phyloP scores from a whole-genome alignment of 306 rosid genomes.

The Cercis canadensis region DNA sequence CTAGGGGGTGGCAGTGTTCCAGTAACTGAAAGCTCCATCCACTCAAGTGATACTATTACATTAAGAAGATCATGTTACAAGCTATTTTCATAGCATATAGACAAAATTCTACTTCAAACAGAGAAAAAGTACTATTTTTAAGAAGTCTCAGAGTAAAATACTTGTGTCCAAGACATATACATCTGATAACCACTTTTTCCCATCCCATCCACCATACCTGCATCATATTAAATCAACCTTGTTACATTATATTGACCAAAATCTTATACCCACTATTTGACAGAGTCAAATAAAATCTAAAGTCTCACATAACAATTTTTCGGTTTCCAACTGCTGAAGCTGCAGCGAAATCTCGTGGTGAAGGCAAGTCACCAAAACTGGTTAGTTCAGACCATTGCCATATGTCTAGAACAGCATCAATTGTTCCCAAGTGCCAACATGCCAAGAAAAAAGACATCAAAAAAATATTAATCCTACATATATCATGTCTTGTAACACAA shows the following conservation, averaged over 20 bases:
- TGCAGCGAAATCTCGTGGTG: slow-evolving; percentile 89
- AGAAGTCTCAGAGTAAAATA: slow-evolving; percentile 44
- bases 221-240: slow-evolving; percentile 37
- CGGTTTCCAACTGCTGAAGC: slow-evolving; percentile 92
- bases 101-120: not conserved
- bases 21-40: slow-evolving; percentile 84
- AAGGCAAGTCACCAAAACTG: slow-evolving; percentile 93
- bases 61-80: slow-evolving; percentile 37
- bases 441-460: slow-evolving; percentile 23
- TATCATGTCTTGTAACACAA: slow-evolving; percentile 13
- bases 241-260: slow-evolving; percentile 28
- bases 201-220: slow-evolving; percentile 99
- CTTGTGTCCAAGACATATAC: slow-evolving; percentile 95
- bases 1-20: slow-evolving; percentile 92
- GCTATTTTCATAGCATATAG: slow-evolving; percentile 32
- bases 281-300: slow-evolving; percentile 5
- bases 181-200: slow-evolving; percentile 95
- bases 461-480: slow-evolving; percentile 25
- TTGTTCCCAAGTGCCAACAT: slow-evolving; percentile 26
- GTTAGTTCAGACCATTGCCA: slow-evolving; percentile 99
- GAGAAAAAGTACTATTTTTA: slow-evolving; percentile 5
- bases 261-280: too few relatives aligned
- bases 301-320: slow-evolving; percentile 85
- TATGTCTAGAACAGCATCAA: slow-evolving; percentile 62
- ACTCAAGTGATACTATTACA: slow-evolving; percentile 81